A percentile compares a stretch with the other conserved stretches of the same genome.
Conservation (phyloP, 257 asterid genomes). For the Agastache rugosa region DNA sequence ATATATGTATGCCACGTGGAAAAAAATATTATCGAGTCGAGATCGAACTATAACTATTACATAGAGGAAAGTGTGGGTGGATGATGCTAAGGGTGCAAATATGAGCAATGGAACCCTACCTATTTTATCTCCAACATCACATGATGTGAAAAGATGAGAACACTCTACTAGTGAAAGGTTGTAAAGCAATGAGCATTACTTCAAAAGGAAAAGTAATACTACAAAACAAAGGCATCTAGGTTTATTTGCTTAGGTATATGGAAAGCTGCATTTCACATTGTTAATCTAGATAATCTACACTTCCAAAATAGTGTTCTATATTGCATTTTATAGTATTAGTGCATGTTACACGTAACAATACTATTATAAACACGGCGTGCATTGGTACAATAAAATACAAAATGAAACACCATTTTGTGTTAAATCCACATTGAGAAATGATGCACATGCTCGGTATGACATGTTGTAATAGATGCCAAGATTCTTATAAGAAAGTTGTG, state of each 20-base stretch:
- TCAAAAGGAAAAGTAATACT: background rate
- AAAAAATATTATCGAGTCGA: background rate
- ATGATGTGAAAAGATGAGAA: conserved; percentile 16
- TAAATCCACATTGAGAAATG: background rate
- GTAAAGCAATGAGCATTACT: conserved; percentile 19
- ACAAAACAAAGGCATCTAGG: background rate
- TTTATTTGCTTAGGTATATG: background rate
- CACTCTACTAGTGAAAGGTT: conserved; percentile 29
- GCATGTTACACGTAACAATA: background rate
- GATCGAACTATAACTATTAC: background rate
- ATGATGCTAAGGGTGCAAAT: background rate
- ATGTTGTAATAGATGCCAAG: background rate
- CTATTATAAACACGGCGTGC: background rate
- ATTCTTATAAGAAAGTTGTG: background rate
- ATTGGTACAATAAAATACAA: background rate
- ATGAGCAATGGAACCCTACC: conserved; percentile 5
- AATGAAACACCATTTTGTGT: background rate
- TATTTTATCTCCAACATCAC: conserved; percentile 24
- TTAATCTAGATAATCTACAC: background rate
- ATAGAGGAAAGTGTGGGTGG: background rate
- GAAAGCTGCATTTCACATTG: background rate
- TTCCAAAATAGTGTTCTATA: background rate
- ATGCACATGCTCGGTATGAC: background rate
- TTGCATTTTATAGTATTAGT: background rate
- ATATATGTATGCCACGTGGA: too few species aligned